Evolutionary conservation across 2,329 filamentous ascomycete genomes (phyloP).

Genomic region (Huntiella savannae): DNA sequence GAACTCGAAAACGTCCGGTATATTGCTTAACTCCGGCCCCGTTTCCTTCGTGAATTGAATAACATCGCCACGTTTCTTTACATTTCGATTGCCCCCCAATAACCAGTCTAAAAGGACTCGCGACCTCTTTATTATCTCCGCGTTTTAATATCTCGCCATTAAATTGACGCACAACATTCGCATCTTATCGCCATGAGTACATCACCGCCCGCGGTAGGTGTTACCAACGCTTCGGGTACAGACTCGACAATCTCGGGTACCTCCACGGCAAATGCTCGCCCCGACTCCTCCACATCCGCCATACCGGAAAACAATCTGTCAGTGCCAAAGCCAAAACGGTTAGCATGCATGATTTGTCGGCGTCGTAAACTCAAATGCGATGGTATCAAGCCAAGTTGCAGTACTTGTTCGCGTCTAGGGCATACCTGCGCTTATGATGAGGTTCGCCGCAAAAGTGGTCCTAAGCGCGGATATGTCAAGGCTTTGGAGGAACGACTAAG

Average conservation of each 20-base stretch:
- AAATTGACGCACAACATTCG: not conserved
- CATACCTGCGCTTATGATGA: conserved; percentile 85
- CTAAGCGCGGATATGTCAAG: conserved; percentile 88
- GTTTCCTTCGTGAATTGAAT: no score
- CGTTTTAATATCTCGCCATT: not conserved
- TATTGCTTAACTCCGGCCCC: no score
- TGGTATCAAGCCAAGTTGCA: conserved; percentile 65
- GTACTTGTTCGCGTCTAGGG: conserved; percentile 69
- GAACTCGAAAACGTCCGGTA: no score
- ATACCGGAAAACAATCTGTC: conserved; percentile 32
- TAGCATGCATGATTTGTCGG: conserved; percentile 86
- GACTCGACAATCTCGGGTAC: not conserved
- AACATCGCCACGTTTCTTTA: no score
- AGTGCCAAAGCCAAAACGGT: conserved; percentile 68
- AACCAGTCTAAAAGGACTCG: no score
- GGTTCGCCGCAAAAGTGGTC: conserved; percentile 81
- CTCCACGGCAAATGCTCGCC: conserved; percentile 13
- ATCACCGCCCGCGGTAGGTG: no score
- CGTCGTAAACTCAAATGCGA: conserved; percentile 87
- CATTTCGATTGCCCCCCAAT: no score
- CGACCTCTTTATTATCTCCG: not conserved
- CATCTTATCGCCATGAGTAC: not conserved
- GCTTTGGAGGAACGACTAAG: conserved; percentile 80
- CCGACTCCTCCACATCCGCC: conserved; percentile 19
- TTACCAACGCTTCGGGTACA: not conserved